Evolutionary conservation across 768 basidiomycete species (phyloP).

Genomic region (Pleurotus ostreatus): DNA sequence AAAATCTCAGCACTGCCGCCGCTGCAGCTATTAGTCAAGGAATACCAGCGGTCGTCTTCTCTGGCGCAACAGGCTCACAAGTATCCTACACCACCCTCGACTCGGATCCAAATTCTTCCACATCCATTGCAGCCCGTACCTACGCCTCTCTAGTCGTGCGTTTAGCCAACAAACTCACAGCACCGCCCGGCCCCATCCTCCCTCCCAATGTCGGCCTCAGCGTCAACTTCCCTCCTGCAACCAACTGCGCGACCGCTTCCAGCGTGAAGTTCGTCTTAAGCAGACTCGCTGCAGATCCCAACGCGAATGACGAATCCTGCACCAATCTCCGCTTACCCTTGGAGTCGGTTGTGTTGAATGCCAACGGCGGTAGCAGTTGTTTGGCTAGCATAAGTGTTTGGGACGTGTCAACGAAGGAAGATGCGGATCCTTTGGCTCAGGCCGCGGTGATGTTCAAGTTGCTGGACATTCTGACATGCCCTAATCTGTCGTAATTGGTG

Average conservation of each 20-base stretch:
- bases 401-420: slow-evolving; percentile 24
- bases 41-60: slow-evolving; percentile 32
- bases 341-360: slow-evolving; percentile 24
- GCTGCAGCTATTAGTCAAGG: slow-evolving; percentile 29
- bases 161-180: slow-evolving; percentile 19
- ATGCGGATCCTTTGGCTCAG: slow-evolving; percentile 24
- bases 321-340: slow-evolving; percentile 25
- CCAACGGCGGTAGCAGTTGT: slow-evolving; percentile 18
- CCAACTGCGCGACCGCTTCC: slow-evolving; percentile 19
- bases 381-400: slow-evolving; percentile 28
- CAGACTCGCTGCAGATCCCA: slow-evolving; percentile 18
- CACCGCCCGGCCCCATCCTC: slow-evolving; percentile 21
- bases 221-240: slow-evolving; percentile 29
- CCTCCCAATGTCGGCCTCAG: slow-evolving; percentile 26
- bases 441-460: slow-evolving; percentile 22
- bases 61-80: slow-evolving; percentile 25
- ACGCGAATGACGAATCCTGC: slow-evolving; percentile 28
- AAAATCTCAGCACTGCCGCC: slow-evolving; percentile 28
- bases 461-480: slow-evolving; percentile 16
- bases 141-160: slow-evolving; percentile 26
- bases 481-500: background rate
- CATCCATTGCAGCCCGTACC: slow-evolving; percentile 22
- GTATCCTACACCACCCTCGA: slow-evolving; percentile 35
- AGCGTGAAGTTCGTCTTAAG: slow-evolving; percentile 29
- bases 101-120: slow-evolving; percentile 19